Conservation (phyloP, 1,284 basidiomycete genomes). For the Boletus hoseneyae region DNA sequence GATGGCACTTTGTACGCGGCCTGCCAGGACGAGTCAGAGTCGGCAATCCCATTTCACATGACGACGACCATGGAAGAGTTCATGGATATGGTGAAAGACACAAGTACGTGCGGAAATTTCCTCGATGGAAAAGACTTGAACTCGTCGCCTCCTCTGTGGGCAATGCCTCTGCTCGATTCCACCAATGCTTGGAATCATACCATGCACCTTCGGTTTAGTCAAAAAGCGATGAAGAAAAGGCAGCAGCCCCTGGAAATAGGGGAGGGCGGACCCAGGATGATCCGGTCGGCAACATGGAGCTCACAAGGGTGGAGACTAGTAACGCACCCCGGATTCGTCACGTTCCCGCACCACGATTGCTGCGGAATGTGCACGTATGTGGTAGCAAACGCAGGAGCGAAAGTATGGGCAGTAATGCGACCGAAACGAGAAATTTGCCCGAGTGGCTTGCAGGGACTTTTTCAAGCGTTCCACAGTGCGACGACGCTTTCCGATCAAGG, state of each 20-base stretch:
- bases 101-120: neutral
- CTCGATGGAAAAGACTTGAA: conserved; percentile 3
- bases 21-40: neutral
- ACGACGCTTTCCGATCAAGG: no score
- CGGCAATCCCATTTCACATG: no score
- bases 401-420: conserved; percentile 1
- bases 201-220: neutral
- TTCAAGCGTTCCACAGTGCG: neutral
- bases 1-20: neutral
- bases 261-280: no score
- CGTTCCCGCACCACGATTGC: neutral
- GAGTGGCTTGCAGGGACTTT: no score
- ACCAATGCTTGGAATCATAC: neutral
- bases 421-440: neutral
- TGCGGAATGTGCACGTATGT: conserved; percentile 2
- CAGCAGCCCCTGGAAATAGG: no score
- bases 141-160: neutral
- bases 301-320: conserved; percentile 4
- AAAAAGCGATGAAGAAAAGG: no score
- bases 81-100: neutral
- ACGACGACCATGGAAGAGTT: neutral
- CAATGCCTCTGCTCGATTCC: neutral
- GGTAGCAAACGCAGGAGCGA: neutral
- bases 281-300: no score
- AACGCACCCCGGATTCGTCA: neutral